Evolutionary conservation across 140 eudicot genomes (phyloP).

Genomic region (Anethum foeniculum): DNA sequence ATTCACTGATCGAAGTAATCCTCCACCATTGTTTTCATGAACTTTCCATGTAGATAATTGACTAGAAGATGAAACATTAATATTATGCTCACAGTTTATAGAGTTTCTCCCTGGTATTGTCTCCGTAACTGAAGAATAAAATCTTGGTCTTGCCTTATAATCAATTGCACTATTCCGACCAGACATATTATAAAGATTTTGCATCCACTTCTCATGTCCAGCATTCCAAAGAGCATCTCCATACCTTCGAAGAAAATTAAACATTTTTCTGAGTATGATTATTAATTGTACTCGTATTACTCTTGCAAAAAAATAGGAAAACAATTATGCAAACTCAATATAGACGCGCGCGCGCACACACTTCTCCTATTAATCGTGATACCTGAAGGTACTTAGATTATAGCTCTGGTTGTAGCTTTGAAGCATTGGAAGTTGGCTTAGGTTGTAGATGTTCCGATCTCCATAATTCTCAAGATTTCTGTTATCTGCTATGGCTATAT

Average conservation of each 20-base stretch:
- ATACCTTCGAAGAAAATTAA: slow-evolving; percentile 25
- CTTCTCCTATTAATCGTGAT: background rate
- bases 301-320: background rate
- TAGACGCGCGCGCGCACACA: background rate
- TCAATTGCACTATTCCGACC: slow-evolving; percentile 16
- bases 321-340: background rate
- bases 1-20: slow-evolving; percentile 8
- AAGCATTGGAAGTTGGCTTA: slow-evolving; percentile 74
- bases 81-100: slow-evolving; percentile 21
- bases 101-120: slow-evolving; percentile 36
- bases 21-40: slow-evolving; percentile 17
- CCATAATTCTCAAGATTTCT: slow-evolving; percentile 43
- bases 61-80: slow-evolving; percentile 15
- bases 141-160: slow-evolving; percentile 32
- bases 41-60: slow-evolving; percentile 19
- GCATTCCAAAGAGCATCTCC: slow-evolving; percentile 37
- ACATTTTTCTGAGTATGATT: background rate
- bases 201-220: slow-evolving; percentile 35
- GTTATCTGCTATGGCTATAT: slow-evolving; percentile 34
- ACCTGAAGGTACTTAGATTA: background rate
- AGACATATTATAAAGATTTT: slow-evolving; percentile 23
- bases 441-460: slow-evolving; percentile 61
- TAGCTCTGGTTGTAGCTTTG: slow-evolving; percentile 52
- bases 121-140: slow-evolving; percentile 33
- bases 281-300: background rate